Percentiles rank a stretch among this genome's conserved stretches.
phyloP scores from a whole-genome alignment of 2,329 filamentous ascomycete species.

The Venturiaceae sp. region DNA sequence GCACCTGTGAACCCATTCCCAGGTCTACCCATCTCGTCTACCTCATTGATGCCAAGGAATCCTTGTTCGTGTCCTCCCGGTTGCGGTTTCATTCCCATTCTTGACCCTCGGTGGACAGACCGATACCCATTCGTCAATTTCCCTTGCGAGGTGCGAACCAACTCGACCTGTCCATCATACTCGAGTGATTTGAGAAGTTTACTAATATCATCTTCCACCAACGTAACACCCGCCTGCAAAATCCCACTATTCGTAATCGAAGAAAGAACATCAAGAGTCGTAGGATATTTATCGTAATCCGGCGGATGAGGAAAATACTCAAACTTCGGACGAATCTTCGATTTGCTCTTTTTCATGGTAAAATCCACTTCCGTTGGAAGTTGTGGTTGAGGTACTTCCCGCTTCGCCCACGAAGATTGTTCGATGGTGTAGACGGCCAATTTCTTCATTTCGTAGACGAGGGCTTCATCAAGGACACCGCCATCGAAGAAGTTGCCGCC shows the following conservation, averaged over 20 bases:
- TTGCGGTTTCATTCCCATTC: constrained; percentile 6
- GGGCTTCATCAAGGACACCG: constrained; percentile 76
- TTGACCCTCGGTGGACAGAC: constrained; percentile 24
- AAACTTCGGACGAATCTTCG: constrained; percentile 10
- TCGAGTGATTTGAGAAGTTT: constrained; percentile 81
- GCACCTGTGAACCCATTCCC: constrained; percentile 76
- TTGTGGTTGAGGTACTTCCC: constrained; percentile 21
- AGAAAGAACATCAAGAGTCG: constrained; percentile 64
- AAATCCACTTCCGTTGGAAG: not conserved
- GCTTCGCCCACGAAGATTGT: constrained; percentile 27
- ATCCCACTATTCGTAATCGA: constrained; percentile 61
- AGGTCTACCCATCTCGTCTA: constrained; percentile 28
- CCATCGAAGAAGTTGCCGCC: constrained; percentile 94
- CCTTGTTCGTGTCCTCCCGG: not conserved
- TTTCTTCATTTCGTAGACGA: constrained; percentile 55
- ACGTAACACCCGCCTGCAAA: constrained; percentile 54
- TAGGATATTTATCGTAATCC: constrained; percentile 71
- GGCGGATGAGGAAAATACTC: constrained; percentile 40
- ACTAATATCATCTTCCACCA: constrained; percentile 63
- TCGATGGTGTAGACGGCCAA: constrained; percentile 68
- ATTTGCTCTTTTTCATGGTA: not conserved
- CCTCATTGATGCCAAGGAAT: constrained; percentile 17
- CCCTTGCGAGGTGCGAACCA: constrained; percentile 20
- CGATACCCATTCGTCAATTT: constrained; percentile 39
- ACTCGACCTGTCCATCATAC: constrained; percentile 77